phyloP scores from a whole-genome alignment of 169 alveolate species.

The Ichthyophthirius multifiliis region DNA sequence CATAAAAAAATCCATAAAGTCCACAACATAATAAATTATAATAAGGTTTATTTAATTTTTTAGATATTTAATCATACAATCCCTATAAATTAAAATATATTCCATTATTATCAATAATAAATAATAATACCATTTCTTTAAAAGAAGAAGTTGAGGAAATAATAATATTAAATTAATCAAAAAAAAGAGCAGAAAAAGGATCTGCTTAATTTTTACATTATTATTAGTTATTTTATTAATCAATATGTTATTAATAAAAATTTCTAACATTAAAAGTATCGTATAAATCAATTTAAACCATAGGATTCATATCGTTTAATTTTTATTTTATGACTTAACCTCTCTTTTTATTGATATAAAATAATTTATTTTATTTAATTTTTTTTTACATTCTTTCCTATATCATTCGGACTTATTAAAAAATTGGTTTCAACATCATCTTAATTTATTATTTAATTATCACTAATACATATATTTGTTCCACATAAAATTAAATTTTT shows the following conservation, averaged over 20 bases:
- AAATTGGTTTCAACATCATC: constrained; percentile 37
- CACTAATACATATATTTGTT: constrained; percentile 27
- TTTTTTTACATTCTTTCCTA: constrained; percentile 30
- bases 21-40: constrained; percentile 41
- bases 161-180: background rate
- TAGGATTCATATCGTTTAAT: constrained; percentile 26
- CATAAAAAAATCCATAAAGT: constrained; percentile 28
- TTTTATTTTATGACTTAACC: constrained; percentile 31
- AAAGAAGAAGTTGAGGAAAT: constrained; percentile 12
- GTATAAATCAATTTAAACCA: constrained; percentile 17
- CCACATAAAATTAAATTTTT: constrained; percentile 36
- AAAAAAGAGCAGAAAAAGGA: background rate
- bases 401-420: background rate
- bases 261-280: background rate
- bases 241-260: background rate
- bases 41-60: constrained; percentile 26
- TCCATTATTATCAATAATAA: too few species aligned
- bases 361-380: background rate
- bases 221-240: background rate
- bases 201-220: too few species aligned
- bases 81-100: background rate
- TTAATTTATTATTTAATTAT: background rate
- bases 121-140: constrained; percentile 10
- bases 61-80: constrained; percentile 2
- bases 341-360: constrained; percentile 17